Evolutionary conservation across 805 yeast species (phyloP), one percentile per base, ranked within the genome.

Genomic region (Kurtzmaniella cleridarum): DNA sequence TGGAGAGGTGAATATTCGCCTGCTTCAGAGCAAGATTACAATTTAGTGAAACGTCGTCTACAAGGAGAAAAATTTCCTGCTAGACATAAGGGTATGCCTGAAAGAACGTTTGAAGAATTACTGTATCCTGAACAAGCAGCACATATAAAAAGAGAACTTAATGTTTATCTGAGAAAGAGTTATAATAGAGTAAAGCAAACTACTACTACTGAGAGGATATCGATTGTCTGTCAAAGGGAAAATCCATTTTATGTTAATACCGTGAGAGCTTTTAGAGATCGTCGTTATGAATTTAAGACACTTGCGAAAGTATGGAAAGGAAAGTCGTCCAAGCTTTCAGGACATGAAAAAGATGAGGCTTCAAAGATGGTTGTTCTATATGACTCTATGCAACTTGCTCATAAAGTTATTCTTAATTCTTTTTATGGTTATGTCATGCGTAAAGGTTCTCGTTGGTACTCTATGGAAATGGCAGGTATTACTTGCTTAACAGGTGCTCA

Each of bases 381-480:
- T 58, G 98, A 93, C 56, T 91, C 98, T 2, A 68, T 93, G 50
- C 99, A 93, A 63, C 72, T 93, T 47, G 98, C 98, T 0, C 98
- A 93, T 60, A 93, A 93, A 55, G 97, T 91, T 55, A 93, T 93
- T 64, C 72, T 93, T 53, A 93, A 93, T 55, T 91, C 98, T 0
- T 93, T 93, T 57, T 93, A 93, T 53, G 99, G 99, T 36, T 93
- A 93, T 54, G 98, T 93, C 11, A 93, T 93, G 98, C 78, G 99
- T 62, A 93, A 93, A 54, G 99, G 98, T 30, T 93, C 98, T 0
- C 75, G 99, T 43, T 93, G 99, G 99, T 93, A 90, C 54, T 93
- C 98, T 0, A 89, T 93, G 93, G 98, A 93, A 60, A 93, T 95
- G 98, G 99, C 98, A 0, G 99, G 99, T 46, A 93, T 93, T 14